A percentile compares a stretch with the other conserved stretches of the same genome.
Evolutionary conservation across 805 yeast species (phyloP).

Genomic region (Barnettozyma californica): DNA sequence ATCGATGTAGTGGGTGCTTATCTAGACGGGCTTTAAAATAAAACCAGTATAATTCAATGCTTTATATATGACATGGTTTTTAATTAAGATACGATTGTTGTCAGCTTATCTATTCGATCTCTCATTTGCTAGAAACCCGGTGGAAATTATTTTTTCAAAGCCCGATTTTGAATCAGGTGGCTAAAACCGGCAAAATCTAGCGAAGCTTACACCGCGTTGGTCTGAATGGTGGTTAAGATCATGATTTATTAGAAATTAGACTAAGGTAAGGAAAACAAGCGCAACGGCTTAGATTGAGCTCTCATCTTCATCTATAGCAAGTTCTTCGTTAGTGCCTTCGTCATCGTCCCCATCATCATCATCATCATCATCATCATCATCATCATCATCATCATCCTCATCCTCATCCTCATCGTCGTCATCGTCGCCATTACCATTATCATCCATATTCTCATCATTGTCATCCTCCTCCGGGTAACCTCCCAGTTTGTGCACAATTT

Average conservation of each 20-base stretch:
- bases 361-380: slow-evolving; percentile 15
- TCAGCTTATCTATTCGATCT: slow-evolving; percentile 3
- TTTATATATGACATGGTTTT: neutral
- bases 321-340: slow-evolving; percentile 22
- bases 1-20: too few species aligned
- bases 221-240: neutral
- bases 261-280: neutral
- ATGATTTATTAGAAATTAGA: neutral
- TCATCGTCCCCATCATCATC: slow-evolving; percentile 12
- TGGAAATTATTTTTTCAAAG: neutral
- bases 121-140: neutral
- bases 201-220: neutral
- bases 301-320: slow-evolving; percentile 14
- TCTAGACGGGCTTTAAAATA: too few species aligned
- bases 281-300: neutral
- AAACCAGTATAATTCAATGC: neutral
- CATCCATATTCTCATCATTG: slow-evolving; percentile 44
- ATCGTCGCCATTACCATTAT: slow-evolving; percentile 43
- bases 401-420: slow-evolving; percentile 39
- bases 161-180: neutral
- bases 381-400: slow-evolving; percentile 32
- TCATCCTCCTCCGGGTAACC: slow-evolving; percentile 53
- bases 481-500: slow-evolving; percentile 66
- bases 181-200: neutral
- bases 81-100: neutral